Evolutionary conservation across 768 basidiomycete genomes (phyloP).

Genomic region (Gloeophyllum trabeum): DNA sequence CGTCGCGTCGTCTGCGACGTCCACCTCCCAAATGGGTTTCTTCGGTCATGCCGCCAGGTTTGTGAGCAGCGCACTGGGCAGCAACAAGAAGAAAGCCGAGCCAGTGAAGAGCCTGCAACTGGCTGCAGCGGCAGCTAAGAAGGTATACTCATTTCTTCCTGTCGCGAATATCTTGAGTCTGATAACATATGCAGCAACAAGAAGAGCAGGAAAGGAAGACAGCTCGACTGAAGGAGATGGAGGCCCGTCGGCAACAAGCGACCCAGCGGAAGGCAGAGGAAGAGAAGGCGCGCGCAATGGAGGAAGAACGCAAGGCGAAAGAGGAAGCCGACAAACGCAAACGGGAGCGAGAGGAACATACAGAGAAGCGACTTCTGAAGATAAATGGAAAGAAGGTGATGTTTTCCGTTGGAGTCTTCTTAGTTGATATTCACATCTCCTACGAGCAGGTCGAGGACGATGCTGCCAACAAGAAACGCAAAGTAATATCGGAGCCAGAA

Average conservation of each 20-base stretch:
- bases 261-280: slow-evolving; percentile 71
- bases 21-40: slow-evolving; percentile 49
- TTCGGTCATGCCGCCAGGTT: slow-evolving; percentile 62
- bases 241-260: slow-evolving; percentile 62
- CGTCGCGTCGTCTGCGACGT: slow-evolving; percentile 28
- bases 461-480: slow-evolving; percentile 52
- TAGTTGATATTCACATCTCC: not conserved
- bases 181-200: slow-evolving; percentile 56
- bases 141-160: slow-evolving; percentile 35
- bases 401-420: not conserved
- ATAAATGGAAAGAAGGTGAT: slow-evolving; percentile 44
- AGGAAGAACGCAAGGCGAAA: slow-evolving; percentile 62
- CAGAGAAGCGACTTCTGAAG: slow-evolving; percentile 57
- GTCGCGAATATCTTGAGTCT: slow-evolving; percentile 1
- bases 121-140: slow-evolving; percentile 79
- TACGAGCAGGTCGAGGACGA: slow-evolving; percentile 48
- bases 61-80: slow-evolving; percentile 54
- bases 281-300: slow-evolving; percentile 48
- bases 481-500: slow-evolving; percentile 37
- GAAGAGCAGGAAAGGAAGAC: slow-evolving; percentile 78
- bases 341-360: slow-evolving; percentile 70
- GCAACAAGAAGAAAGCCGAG: slow-evolving; percentile 66
- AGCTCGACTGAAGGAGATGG: slow-evolving; percentile 68
- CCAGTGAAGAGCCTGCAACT: slow-evolving; percentile 68
- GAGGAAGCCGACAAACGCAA: slow-evolving; percentile 72